Conservation (phyloP, 441 rosid genomes). For the Isatis lusitanica region DNA sequence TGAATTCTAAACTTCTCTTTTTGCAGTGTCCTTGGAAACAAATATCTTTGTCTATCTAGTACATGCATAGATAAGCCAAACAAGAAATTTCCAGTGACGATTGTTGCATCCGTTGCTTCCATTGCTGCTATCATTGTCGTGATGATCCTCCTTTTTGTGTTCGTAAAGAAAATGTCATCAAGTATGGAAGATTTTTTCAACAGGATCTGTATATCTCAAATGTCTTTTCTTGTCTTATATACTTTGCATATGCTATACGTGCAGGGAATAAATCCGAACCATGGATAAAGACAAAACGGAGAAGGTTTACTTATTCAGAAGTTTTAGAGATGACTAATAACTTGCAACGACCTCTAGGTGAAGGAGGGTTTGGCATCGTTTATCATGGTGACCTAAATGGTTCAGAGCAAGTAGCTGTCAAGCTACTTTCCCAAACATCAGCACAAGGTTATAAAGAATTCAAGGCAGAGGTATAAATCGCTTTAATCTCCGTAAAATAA, state of each 20-base stretch:
- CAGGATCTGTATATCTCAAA: not conserved
- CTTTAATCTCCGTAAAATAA: not conserved
- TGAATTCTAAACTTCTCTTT: not conserved
- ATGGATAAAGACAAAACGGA: conserved; percentile 12
- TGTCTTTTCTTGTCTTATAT: not conserved
- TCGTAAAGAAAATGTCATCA: conserved; percentile 16
- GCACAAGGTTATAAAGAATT: conserved; percentile 34
- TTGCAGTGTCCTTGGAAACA: conserved; percentile 31
- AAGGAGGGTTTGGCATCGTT: conserved; percentile 46
- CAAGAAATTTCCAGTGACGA: not conserved
- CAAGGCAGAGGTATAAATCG: conserved; percentile 25
- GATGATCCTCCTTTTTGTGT: conserved; percentile 6
- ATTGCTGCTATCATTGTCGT: conserved; percentile 8
- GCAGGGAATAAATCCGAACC: conserved; percentile 22
- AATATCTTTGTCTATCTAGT: conserved; percentile 22
- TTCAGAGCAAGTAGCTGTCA: conserved; percentile 31
- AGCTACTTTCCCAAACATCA: conserved; percentile 29
- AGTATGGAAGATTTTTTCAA: conserved; percentile 12
- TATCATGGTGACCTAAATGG: conserved; percentile 37
- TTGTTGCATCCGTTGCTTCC: conserved; percentile 27
- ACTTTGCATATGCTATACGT: not conserved
- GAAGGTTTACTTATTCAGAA: conserved; percentile 31
- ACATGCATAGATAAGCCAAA: conserved; percentile 20
- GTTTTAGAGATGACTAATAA: conserved; percentile 38
- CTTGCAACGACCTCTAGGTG: conserved; percentile 37